phyloP scores from a whole-genome alignment of 345 rosid species.

The Viola odorata region DNA sequence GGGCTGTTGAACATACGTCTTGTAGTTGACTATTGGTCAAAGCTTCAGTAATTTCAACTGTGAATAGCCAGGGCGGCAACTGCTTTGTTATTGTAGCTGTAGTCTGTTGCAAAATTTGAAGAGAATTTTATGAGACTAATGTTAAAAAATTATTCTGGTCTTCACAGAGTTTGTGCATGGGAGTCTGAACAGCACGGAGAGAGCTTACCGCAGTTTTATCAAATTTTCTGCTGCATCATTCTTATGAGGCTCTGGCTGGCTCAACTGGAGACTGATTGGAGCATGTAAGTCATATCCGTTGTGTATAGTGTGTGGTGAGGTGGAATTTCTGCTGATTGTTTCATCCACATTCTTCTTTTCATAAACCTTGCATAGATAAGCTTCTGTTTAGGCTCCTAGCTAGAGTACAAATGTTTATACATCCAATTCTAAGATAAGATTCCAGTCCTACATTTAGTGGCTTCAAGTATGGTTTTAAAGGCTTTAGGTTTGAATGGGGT shows the following conservation, averaged over 20 bases:
- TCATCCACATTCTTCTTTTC: constrained; percentile 20
- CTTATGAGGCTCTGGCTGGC: constrained; percentile 40
- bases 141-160: constrained; percentile 8
- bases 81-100: constrained; percentile 25
- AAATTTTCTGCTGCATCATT: constrained; percentile 26
- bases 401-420: background rate
- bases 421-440: background rate
- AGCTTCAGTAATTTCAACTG: constrained; percentile 11
- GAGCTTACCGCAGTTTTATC: constrained; percentile 35
- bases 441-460: background rate
- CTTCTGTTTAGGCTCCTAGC: constrained; percentile 5
- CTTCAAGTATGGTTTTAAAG: background rate
- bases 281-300: constrained; percentile 30
- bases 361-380: constrained; percentile 24
- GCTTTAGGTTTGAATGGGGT: background rate
- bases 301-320: constrained; percentile 19
- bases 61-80: constrained; percentile 1
- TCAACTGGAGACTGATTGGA: constrained; percentile 38
- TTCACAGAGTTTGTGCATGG: background rate
- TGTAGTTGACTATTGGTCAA: constrained; percentile 13
- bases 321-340: constrained; percentile 17
- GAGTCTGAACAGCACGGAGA: background rate
- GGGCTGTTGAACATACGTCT: constrained; percentile 12
- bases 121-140: constrained; percentile 1
- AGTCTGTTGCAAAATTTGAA: constrained; percentile 27